phyloP scores from a whole-genome alignment of 306 rosid species.

The Fagus sylvatica region DNA sequence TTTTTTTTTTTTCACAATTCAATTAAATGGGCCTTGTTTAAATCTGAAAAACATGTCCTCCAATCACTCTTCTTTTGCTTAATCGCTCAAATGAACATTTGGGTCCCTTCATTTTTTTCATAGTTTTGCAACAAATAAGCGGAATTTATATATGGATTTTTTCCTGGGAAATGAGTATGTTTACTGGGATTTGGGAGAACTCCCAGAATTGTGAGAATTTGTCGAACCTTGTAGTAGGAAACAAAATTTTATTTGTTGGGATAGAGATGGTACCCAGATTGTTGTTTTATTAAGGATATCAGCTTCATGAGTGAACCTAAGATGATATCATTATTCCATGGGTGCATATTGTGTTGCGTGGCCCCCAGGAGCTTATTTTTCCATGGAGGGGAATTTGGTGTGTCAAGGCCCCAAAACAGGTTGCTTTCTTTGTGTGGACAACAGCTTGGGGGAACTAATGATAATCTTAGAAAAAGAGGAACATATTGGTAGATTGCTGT shows the following conservation, averaged over 20 bases:
- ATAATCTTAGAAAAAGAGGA: no score
- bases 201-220: conserved; percentile 1
- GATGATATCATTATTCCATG: no score
- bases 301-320: no score
- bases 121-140: background rate
- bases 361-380: no score
- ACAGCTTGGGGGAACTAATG: no score
- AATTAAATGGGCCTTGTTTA: conserved; percentile 17
- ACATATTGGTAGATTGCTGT: no score
- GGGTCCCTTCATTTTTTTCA: conserved; percentile 9
- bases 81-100: conserved; percentile 1
- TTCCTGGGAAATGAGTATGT: background rate
- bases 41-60: background rate
- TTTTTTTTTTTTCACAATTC: background rate
- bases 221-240: conserved; percentile 1
- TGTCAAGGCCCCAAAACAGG: no score
- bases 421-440: no score
- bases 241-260: conserved; percentile 30
- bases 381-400: no score
- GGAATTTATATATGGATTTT: background rate
- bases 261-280: conserved; percentile 99
- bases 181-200: conserved; percentile 4
- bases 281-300: conserved; percentile 14
- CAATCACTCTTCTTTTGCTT: background rate
- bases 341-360: no score